phyloP scores from a whole-genome alignment of 169 alveolate species.

The Plasmodium adleri region DNA sequence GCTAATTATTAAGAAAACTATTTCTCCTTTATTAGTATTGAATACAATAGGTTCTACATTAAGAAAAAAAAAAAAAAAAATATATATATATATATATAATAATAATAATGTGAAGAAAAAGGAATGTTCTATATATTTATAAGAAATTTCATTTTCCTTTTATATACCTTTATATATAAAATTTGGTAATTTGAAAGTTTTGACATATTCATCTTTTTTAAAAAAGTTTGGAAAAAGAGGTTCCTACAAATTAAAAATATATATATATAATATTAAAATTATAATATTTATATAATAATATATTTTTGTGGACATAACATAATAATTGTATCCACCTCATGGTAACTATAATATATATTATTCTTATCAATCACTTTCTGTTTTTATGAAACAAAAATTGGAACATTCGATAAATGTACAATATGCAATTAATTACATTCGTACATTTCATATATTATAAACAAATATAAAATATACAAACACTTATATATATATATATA shows the following conservation, averaged over 20 bases:
- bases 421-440: too few relatives aligned
- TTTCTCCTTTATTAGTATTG: conserved; percentile 76
- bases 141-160: background rate
- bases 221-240: conserved; percentile 67
- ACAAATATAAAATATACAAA: too few relatives aligned
- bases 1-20: conserved; percentile 34
- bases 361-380: too few relatives aligned
- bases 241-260: conserved; percentile 23
- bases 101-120: background rate
- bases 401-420: too few relatives aligned
- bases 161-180: conserved; percentile 55
- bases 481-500: background rate
- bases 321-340: too few relatives aligned
- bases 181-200: conserved; percentile 29
- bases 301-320: too few relatives aligned
- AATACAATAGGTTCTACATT: conserved; percentile 55
- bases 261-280: too few relatives aligned
- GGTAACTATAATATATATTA: too few relatives aligned
- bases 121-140: background rate
- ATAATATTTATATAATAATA: too few relatives aligned
- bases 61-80: background rate
- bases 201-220: conserved; percentile 68
- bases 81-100: background rate
- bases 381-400: too few relatives aligned
- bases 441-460: background rate